Evolutionary conservation across 306 rosid species (phyloP).

Genomic region (Corylus americana): DNA sequence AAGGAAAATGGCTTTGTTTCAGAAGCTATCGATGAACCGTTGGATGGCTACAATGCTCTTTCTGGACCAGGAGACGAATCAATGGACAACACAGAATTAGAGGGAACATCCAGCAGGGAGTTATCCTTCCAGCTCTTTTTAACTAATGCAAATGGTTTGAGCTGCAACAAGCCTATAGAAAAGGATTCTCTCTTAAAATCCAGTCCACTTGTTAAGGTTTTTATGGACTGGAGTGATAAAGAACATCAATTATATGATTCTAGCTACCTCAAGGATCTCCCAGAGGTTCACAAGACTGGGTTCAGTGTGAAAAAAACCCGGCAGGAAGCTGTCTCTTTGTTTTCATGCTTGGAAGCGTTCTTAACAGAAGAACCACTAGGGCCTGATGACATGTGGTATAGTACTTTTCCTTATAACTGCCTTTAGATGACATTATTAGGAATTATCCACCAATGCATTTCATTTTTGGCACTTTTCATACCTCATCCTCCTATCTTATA

Average conservation of each 20-base stretch:
- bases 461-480: slow-evolving; percentile 13
- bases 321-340: slow-evolving; percentile 92
- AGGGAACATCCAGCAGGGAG: slow-evolving; percentile 52
- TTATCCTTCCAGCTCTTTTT: slow-evolving; percentile 64
- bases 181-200: slow-evolving; percentile 57
- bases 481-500: slow-evolving; percentile 7
- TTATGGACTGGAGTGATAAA: slow-evolving; percentile 75
- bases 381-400: slow-evolving; percentile 98
- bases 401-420: slow-evolving; percentile 27
- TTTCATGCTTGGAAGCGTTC: slow-evolving; percentile 97
- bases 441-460: background rate
- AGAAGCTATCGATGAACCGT: slow-evolving; percentile 49
- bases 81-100: slow-evolving; percentile 42
- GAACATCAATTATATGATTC: slow-evolving; percentile 72
- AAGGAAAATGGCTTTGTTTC: slow-evolving; percentile 76
- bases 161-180: slow-evolving; percentile 65
- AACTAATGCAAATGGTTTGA: slow-evolving; percentile 47
- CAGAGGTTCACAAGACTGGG: slow-evolving; percentile 82
- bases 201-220: slow-evolving; percentile 52
- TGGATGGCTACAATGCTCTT: slow-evolving; percentile 38
- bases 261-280: slow-evolving; percentile 83
- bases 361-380: slow-evolving; percentile 97
- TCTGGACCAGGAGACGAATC: slow-evolving; percentile 34
- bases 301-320: slow-evolving; percentile 78
- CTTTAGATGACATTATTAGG: slow-evolving; percentile 20